Evolutionary conservation across 495 filamentous ascomycete genomes (phyloP).

Genomic region (Lophiotrema nucula): DNA sequence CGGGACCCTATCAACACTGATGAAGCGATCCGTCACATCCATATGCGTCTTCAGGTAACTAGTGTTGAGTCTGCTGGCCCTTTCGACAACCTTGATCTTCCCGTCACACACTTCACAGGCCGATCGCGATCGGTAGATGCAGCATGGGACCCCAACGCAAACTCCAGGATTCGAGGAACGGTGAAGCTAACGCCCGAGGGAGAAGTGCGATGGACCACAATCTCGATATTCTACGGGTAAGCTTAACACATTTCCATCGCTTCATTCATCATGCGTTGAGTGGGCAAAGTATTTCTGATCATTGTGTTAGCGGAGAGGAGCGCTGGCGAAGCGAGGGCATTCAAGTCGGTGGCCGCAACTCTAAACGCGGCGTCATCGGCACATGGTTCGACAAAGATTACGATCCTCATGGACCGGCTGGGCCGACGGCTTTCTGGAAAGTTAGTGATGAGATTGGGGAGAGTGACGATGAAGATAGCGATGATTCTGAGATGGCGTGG

Average conservation of each 20-base stretch:
- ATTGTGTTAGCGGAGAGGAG: constrained; percentile 44
- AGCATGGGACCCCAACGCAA: constrained; percentile 59
- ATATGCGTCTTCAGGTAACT: constrained; percentile 57
- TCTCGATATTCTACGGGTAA: constrained; percentile 56
- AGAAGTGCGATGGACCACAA: constrained; percentile 66
- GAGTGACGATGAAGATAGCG: constrained; percentile 14
- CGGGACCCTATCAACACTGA: constrained; percentile 51
- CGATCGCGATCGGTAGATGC: constrained; percentile 54
- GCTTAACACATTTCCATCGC: neutral
- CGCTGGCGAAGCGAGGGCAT: constrained; percentile 66
- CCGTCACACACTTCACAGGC: constrained; percentile 60
- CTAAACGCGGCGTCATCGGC: constrained; percentile 59
- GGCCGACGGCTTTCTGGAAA: constrained; percentile 70
- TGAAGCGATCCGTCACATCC: constrained; percentile 63
- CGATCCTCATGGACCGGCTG: constrained; percentile 59
- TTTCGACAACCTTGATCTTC: constrained; percentile 52
- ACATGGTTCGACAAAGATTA: constrained; percentile 69
- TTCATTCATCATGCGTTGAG: neutral
- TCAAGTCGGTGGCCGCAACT: constrained; percentile 59
- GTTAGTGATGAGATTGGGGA: constrained; percentile 44
- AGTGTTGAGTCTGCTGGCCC: constrained; percentile 51
- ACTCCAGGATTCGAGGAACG: constrained; percentile 53
- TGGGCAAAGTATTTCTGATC: constrained; percentile 1
- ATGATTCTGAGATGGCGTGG: too few species aligned
- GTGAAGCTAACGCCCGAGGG: constrained; percentile 59